Evolutionary conservation across 345 rosid species (phyloP), one percentile per base, ranked within the genome.

Genomic region (Salix arbutifolia): DNA sequence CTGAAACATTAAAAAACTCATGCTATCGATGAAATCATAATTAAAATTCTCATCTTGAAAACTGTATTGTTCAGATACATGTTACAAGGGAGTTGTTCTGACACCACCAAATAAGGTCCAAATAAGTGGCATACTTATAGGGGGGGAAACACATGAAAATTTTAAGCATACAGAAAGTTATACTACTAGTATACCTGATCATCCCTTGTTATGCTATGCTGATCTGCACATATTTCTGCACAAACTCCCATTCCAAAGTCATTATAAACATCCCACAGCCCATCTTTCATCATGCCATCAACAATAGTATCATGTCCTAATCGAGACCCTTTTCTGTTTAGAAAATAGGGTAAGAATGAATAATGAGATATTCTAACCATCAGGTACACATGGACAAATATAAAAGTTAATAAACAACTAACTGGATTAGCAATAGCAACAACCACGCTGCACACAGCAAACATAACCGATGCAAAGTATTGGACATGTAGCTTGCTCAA

Each of bases 201-300:
- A 44, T 81, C 78, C 64, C 75, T 73, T 46, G 80, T 68, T 67
- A 81, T 81, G 4, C 14, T 23, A 70, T 81, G 64, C 61, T 73
- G 74, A 62, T 77, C 84, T 10, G 74, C 80, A 69, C 80, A 81
- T 26, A 81, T 61, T 81, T 81, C 84, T 62, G 52, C 84, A 73
- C 84, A 81, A 50, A 81, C 79, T 61, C 84, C 84, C 84, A 81
- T 81, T 77, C 80, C 80, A 73, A 81, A 73, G 84, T 81, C 80
- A 61, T 81, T 81, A 81, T 73, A 77, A 50, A 77, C 78, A 69
- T 81, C 84, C 84, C 80, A 76, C 17, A 81, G 61, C 13, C 84
- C 80, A 81, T 81, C 84, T 64, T 81, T 81, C 48, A 76, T 66
- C 84, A 77, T 76, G 62, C 84, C 84, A 69, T 81, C 84, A 77